phyloP scores from a whole-genome alignment of 208 protist species.

The Polymyxa betae region DNA sequence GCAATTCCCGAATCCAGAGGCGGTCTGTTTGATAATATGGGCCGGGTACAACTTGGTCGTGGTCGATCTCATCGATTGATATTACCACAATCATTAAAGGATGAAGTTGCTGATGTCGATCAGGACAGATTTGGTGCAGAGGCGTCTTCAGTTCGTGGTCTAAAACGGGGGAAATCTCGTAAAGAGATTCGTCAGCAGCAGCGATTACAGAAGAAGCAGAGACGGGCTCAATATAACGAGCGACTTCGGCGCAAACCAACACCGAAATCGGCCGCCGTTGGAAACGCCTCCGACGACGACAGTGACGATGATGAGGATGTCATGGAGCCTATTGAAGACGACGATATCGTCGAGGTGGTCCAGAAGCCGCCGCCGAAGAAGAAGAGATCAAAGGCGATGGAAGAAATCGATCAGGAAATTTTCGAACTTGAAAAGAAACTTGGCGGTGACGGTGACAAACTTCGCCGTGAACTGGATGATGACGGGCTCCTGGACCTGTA shows the following conservation, averaged over 20 bases:
- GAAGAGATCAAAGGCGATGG: background rate
- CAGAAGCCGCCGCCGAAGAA: no score
- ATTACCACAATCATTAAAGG: background rate
- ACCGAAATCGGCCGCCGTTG: no score
- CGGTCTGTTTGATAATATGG: no score
- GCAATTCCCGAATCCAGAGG: no score
- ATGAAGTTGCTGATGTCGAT: background rate
- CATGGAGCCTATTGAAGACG: no score
- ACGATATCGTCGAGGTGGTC: no score
- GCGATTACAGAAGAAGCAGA: background rate
- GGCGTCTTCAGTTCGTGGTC: background rate
- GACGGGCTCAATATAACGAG: background rate
- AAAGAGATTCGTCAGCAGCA: background rate
- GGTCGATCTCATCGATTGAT: no score
- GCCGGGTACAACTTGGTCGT: no score
- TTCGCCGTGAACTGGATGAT: background rate
- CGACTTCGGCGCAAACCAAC: no score
- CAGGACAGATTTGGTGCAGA: background rate
- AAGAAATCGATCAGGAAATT: constrained; percentile 9
- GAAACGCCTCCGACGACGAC: no score
- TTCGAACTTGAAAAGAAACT: constrained; percentile 29
- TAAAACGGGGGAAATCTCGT: background rate
- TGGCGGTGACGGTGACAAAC: background rate
- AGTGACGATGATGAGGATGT: no score
- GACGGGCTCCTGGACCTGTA: background rate